Evolutionary conservation across 2,329 filamentous ascomycete species (phyloP).

Genomic region (Diaporthe sp.): DNA sequence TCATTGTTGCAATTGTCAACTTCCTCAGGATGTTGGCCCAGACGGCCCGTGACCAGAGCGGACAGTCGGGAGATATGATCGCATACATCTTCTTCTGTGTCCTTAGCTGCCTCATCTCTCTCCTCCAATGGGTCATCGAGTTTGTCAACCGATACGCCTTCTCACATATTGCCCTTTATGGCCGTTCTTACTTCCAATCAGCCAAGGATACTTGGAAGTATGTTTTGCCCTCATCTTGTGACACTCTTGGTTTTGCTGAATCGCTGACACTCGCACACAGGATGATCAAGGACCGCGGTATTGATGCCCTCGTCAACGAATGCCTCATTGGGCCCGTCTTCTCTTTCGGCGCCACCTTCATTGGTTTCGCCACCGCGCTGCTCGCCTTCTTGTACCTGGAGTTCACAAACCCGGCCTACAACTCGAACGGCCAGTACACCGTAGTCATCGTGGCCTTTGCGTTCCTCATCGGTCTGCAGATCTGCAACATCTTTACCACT

Average conservation of each 20-base stretch:
- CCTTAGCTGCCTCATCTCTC: conserved; percentile 78
- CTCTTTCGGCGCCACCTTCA: conserved; percentile 83
- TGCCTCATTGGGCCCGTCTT: conserved; percentile 82
- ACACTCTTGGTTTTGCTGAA: neutral
- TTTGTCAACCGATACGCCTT: conserved; percentile 95
- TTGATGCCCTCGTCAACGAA: conserved; percentile 91
- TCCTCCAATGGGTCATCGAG: conserved; percentile 87
- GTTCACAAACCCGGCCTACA: conserved; percentile 85
- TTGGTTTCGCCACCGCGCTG: conserved; percentile 84
- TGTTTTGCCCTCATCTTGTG: conserved; percentile 40
- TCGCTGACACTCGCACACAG: conserved; percentile 39
- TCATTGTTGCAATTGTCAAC: conserved; percentile 89
- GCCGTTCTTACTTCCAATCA: conserved; percentile 85
- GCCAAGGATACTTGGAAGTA: conserved; percentile 88
- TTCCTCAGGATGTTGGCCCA: conserved; percentile 84
- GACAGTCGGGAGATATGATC: conserved; percentile 75
- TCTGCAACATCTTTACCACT: conserved; percentile 89
- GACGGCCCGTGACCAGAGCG: conserved; percentile 75
- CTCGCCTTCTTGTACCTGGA: conserved; percentile 88
- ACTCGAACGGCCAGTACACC: conserved; percentile 74
- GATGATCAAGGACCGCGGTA: conserved; percentile 91
- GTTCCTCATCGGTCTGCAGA: conserved; percentile 90
- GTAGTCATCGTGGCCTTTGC: conserved; percentile 84
- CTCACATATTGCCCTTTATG: conserved; percentile 92
- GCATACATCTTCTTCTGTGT: conserved; percentile 76